These are phyloP conservation scores for Rutstroemia sydowiana DNA, from an alignment of 2,329 filamentous ascomycete genomes.

Conservation along the genomic window DNA sequence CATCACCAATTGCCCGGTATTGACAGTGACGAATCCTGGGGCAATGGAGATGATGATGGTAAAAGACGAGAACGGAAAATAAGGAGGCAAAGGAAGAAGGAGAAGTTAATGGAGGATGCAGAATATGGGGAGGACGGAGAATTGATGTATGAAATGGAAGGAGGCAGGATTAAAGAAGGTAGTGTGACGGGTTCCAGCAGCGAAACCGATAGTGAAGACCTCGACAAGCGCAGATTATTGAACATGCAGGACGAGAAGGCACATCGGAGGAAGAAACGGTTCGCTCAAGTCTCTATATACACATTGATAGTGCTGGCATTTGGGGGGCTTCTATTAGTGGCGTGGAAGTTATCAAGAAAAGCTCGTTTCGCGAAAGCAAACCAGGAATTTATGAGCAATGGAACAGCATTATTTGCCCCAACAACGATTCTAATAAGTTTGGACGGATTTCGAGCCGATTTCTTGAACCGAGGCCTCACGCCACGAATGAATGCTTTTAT, in stretches of 20 bases:
- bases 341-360: constrained; percentile 50
- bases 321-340: constrained; percentile 46
- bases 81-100: constrained; percentile 42
- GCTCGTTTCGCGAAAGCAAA: constrained; percentile 31
- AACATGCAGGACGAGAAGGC: constrained; percentile 38
- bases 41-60: background rate
- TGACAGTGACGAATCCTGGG: constrained; percentile 15
- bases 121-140: constrained; percentile 61
- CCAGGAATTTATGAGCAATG: constrained; percentile 57
- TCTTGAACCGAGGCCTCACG: constrained; percentile 74
- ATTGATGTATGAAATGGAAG: constrained; percentile 83
- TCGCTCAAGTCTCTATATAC: constrained; percentile 47
- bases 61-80: constrained; percentile 43
- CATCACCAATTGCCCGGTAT: constrained; percentile 26
- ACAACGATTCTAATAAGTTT: constrained; percentile 92
- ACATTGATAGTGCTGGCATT: constrained; percentile 46
- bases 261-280: constrained; percentile 45
- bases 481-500: constrained; percentile 72
- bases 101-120: constrained; percentile 45
- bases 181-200: constrained; percentile 56
- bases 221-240: constrained; percentile 46
- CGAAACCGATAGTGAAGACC: constrained; percentile 52
- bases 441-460: constrained; percentile 91
- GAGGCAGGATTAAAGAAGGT: constrained; percentile 63
- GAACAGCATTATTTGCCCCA: constrained; percentile 79